Conservation (phyloP, 148 eudicot species). For the Silene latifolia region DNA sequence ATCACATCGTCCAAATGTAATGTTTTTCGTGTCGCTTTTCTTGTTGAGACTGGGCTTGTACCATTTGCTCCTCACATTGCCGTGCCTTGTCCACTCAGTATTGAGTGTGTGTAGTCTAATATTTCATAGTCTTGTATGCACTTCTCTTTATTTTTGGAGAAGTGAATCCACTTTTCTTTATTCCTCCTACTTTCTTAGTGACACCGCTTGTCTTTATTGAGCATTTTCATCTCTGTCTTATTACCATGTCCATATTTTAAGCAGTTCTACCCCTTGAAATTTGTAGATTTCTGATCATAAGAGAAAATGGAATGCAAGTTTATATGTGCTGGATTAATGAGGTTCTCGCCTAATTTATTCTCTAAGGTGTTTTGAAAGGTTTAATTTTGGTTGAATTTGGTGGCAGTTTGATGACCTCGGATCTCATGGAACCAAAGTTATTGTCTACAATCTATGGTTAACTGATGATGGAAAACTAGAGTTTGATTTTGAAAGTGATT, state of each 20-base stretch:
- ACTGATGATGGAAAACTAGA: constrained; percentile 63
- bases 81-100: background rate
- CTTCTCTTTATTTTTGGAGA: too few relatives aligned
- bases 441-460: constrained; percentile 80
- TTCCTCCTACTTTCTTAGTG: background rate
- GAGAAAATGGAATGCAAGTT: background rate
- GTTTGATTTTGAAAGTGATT: constrained; percentile 74
- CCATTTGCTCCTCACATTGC: background rate
- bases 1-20: background rate
- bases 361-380: background rate
- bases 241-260: background rate
- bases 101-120: background rate
- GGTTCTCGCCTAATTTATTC: background rate
- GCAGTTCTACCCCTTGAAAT: background rate
- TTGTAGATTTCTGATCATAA: background rate
- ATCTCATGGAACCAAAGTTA: constrained; percentile 71
- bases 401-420: constrained; percentile 77
- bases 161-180: background rate
- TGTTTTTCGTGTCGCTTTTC: background rate
- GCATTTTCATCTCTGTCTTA: background rate
- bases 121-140: too few relatives aligned
- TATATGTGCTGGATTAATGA: background rate
- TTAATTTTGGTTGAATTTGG: background rate
- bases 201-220: background rate
- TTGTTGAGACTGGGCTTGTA: background rate